Evolutionary conservation across 441 rosid genomes (phyloP), one percentile per base, ranked within the genome.

Genomic region (Pelargonium australe): DNA sequence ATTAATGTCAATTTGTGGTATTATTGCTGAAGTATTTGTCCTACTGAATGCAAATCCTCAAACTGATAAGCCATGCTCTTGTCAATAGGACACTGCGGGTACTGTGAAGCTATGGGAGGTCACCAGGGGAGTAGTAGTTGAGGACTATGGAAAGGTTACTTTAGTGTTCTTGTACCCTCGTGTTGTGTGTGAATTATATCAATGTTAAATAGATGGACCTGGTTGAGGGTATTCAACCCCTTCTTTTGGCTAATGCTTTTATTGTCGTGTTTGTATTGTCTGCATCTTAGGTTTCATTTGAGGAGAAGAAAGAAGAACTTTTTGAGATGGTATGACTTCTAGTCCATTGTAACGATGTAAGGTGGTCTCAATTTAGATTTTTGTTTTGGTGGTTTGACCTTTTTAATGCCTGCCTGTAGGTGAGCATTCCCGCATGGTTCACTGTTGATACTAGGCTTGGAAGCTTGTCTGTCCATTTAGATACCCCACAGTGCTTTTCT

Each of bases 341-440:
- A 68, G 19, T 12, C 64, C 62, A 12, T 34, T 71, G 20, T 20
- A n/a, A 25, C 4, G 20, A 37, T 60, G 41, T 64, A 58, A 63
- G 43, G 51, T n/a, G 37, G 28, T 65, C 11, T 11, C 14, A 25
- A 47, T 70, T 11, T 31, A 20, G 55, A 23, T n/a, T 23, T 73
- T 63, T 9, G 20, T 16, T 73, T 63, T 9, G 20, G 7, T 69
- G 64, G 47, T 40, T 65, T 57, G 72, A 60, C 72, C 51, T 73
- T 64, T 51, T 79, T 62, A 64, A 70, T 67, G 66, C 61, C 57
- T 68, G 51, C 9, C 41, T 69, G 73, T 74, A 96, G 99, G 98
- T 96, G 47, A 95, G 96, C 85, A 86, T 95, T 79, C 99, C 98
- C 77, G 86, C 96, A 14, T 96, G 99, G 99, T 93, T 89, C 80